Percentiles rank a stretch among this genome's conserved stretches.
Evolutionary conservation across 176 grass and related monocot genomes (phyloP).

Genomic region (Lolium perenne): DNA sequence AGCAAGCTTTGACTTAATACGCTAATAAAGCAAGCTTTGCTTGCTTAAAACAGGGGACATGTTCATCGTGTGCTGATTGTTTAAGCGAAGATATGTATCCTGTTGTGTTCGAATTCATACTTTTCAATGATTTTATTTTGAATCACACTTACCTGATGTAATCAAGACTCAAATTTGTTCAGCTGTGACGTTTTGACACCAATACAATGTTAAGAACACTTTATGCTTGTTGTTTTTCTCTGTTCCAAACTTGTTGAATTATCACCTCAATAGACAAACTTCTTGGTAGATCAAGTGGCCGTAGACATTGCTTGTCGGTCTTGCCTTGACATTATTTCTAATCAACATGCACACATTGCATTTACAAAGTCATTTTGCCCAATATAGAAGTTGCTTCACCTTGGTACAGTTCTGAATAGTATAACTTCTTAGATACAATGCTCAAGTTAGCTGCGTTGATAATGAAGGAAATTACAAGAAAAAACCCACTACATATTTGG

Average conservation of each 20-base stretch:
- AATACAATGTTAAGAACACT: neutral
- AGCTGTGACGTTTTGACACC: neutral
- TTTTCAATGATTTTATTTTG: conserved; percentile 29
- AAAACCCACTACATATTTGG: neutral
- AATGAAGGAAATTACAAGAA: neutral
- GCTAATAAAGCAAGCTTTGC: neutral
- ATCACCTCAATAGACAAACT: neutral
- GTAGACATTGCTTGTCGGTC: neutral
- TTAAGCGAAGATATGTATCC: neutral
- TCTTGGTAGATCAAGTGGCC: neutral
- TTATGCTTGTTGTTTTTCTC: neutral
- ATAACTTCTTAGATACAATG: neutral
- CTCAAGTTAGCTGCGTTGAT: neutral
- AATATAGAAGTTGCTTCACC: neutral
- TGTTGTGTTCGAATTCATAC: conserved; percentile 10
- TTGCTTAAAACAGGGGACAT: neutral
- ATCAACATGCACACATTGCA: neutral
- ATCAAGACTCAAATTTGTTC: conserved; percentile 26
- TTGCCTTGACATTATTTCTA: neutral
- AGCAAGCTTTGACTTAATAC: neutral
- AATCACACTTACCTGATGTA: neutral
- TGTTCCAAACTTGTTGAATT: neutral
- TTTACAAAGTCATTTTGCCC: neutral
- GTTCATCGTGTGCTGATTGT: neutral
- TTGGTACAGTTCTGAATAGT: neutral